Percentiles rank a stretch among this genome's conserved stretches.
These are phyloP conservation scores for Suillus weaverae DNA, from an alignment of 768 basidiomycete genomes.

Conservation along the genomic window DNA sequence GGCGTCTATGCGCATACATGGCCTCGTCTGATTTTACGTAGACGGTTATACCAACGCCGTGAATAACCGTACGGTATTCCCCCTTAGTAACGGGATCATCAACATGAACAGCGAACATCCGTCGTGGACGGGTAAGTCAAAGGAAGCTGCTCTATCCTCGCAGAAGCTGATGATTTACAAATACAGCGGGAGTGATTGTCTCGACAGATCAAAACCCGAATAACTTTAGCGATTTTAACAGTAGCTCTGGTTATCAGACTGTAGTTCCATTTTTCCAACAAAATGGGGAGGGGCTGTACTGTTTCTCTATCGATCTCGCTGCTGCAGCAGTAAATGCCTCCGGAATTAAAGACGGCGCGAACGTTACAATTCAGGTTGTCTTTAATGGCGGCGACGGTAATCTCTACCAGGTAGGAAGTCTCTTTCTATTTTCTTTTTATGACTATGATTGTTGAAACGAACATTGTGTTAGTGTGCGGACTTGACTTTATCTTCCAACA, in stretches of 20 bases:
- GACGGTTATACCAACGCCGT: slow-evolving; percentile 61
- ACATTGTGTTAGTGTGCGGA: slow-evolving; percentile 66
- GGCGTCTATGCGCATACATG: not conserved
- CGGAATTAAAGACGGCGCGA: slow-evolving; percentile 58
- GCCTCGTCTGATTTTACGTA: slow-evolving; percentile 25
- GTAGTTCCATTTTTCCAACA: slow-evolving; percentile 51
- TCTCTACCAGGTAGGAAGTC: slow-evolving; percentile 59
- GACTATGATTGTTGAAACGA: not conserved
- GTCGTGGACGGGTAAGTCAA: slow-evolving; percentile 52
- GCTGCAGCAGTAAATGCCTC: slow-evolving; percentile 44
- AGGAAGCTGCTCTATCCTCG: not conserved
- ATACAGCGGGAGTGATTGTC: slow-evolving; percentile 52
- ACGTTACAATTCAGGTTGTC: slow-evolving; percentile 71
- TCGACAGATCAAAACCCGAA: slow-evolving; percentile 59
- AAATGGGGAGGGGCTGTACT: slow-evolving; percentile 59
- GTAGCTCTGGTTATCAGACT: slow-evolving; percentile 33
- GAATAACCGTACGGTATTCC: slow-evolving; percentile 66
- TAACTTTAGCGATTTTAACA: slow-evolving; percentile 62
- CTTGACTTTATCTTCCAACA: slow-evolving; percentile 60
- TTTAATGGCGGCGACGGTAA: slow-evolving; percentile 71
- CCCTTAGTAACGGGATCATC: slow-evolving; percentile 61
- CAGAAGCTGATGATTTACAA: slow-evolving; percentile 2
- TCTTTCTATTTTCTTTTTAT: not conserved
- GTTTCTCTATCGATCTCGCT: slow-evolving; percentile 65
- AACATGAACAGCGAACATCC: slow-evolving; percentile 67